Evolutionary conservation across 2,329 filamentous ascomycete species (phyloP).

Genomic region (Cryphonectria naterciae): DNA sequence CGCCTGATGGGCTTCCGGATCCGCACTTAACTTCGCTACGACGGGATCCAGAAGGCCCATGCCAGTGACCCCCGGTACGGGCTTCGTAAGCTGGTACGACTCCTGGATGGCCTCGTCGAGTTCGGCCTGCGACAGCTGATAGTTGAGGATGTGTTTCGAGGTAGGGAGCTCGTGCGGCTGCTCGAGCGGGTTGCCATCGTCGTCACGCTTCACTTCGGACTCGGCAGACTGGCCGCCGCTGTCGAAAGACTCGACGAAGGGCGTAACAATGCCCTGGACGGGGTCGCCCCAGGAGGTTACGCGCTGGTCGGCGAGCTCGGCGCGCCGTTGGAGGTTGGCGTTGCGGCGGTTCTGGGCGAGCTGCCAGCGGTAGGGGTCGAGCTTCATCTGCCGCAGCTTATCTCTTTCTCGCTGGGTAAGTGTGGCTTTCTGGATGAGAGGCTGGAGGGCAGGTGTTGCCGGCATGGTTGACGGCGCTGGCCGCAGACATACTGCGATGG

Average conservation of each 20-base stretch:
- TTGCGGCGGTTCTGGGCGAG: slow-evolving; percentile 84
- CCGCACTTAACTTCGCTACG: slow-evolving; percentile 33
- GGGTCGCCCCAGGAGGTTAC: slow-evolving; percentile 73
- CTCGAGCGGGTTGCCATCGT: slow-evolving; percentile 46
- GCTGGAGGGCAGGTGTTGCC: slow-evolving; percentile 55
- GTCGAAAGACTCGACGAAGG: slow-evolving; percentile 83
- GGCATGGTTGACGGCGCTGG: slow-evolving; percentile 44
- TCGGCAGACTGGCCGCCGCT: slow-evolving; percentile 56
- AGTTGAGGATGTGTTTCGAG: slow-evolving; percentile 67
- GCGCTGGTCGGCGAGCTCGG: slow-evolving; percentile 68
- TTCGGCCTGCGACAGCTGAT: slow-evolving; percentile 71
- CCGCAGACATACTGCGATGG: slow-evolving; percentile 61
- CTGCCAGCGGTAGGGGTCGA: slow-evolving; percentile 81
- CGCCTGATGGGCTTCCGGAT: slow-evolving; percentile 50
- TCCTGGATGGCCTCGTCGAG: slow-evolving; percentile 67
- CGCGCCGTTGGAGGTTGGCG: slow-evolving; percentile 77
- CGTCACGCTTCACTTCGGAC: slow-evolving; percentile 44
- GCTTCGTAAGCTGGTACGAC: slow-evolving; percentile 70
- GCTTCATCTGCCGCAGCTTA: slow-evolving; percentile 67
- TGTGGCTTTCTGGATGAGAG: slow-evolving; percentile 67
- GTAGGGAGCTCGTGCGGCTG: slow-evolving; percentile 50
- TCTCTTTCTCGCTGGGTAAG: slow-evolving; percentile 65
- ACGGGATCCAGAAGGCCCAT: slow-evolving; percentile 3
- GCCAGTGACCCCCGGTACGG: slow-evolving; percentile 39
- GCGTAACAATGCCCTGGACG: slow-evolving; percentile 75